Evolutionary conservation across 179 eudicot species (phyloP).

Genomic region (Amaranthus tricolor): DNA sequence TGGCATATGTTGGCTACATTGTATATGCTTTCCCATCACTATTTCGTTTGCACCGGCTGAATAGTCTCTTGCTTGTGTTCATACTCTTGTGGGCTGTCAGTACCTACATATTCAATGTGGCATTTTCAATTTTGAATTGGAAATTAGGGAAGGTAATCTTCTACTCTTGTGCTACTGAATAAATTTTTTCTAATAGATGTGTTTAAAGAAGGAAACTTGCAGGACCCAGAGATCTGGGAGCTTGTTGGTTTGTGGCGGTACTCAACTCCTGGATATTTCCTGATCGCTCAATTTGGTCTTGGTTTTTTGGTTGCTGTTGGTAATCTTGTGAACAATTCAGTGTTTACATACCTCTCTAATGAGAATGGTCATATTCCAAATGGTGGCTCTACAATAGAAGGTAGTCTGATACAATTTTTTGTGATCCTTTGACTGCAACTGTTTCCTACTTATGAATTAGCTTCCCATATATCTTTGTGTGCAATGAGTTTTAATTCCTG

Average conservation of each 20-base stretch:
- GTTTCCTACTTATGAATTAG: background rate
- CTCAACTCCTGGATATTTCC: conserved; percentile 83
- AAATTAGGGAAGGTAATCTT: conserved; percentile 68
- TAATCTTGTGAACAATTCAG: conserved; percentile 94
- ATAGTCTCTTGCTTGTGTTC: conserved; percentile 92
- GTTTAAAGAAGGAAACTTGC: conserved; percentile 15
- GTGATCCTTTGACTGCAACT: background rate
- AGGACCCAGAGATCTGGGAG: conserved; percentile 98
- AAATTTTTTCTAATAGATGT: background rate
- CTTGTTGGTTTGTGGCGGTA: conserved; percentile 94
- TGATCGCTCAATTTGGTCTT: conserved; percentile 92
- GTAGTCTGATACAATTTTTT: conserved; percentile 31
- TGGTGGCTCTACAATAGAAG: conserved; percentile 58
- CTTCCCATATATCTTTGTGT: conserved; percentile 8
- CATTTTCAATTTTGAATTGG: conserved; percentile 65
- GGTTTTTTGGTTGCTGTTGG: conserved; percentile 89
- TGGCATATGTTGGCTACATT: conserved; percentile 89
- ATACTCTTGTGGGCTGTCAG: conserved; percentile 93
- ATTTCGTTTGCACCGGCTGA: conserved; percentile 87
- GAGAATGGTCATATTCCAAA: conserved; percentile 54
- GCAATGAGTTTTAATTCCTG: background rate
- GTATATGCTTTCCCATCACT: conserved; percentile 87
- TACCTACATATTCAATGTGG: conserved; percentile 90
- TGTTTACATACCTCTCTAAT: conserved; percentile 67
- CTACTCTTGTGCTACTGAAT: conserved; percentile 7